These are phyloP conservation scores for Claviceps monticola DNA, from an alignment of 2,329 filamentous ascomycete genomes.

Conservation along the genomic window DNA sequence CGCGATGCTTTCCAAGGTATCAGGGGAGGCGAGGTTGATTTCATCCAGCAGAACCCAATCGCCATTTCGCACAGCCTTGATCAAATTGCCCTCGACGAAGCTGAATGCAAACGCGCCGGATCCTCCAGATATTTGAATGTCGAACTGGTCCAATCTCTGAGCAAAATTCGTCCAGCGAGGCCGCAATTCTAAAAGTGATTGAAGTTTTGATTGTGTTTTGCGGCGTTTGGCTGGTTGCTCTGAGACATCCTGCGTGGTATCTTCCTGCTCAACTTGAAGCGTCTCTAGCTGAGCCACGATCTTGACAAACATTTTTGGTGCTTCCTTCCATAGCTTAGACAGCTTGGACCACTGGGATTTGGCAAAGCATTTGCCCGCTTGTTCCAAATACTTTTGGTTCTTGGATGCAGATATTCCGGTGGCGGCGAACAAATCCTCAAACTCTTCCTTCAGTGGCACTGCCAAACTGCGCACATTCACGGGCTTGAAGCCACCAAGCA, in stretches of 20 bases:
- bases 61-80: slow-evolving; percentile 89
- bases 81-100: slow-evolving; percentile 90
- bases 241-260: slow-evolving; percentile 18
- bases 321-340: slow-evolving; percentile 77
- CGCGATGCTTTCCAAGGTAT: slow-evolving; percentile 86
- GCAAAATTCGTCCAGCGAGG: slow-evolving; percentile 73
- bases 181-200: slow-evolving; percentile 41
- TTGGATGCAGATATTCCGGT: slow-evolving; percentile 77
- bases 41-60: slow-evolving; percentile 97
- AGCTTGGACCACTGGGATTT: slow-evolving; percentile 80
- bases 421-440: slow-evolving; percentile 73
- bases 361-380: slow-evolving; percentile 63
- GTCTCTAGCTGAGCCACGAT: slow-evolving; percentile 44
- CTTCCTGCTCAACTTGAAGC: slow-evolving; percentile 24
- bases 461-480: slow-evolving; percentile 81
- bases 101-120: slow-evolving; percentile 77
- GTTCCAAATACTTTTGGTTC: slow-evolving; percentile 75
- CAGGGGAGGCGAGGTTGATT: slow-evolving; percentile 88
- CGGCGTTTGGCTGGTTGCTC: slow-evolving; percentile 55
- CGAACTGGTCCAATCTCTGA: slow-evolving; percentile 60
- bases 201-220: slow-evolving; percentile 53
- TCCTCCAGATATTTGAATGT: slow-evolving; percentile 61
- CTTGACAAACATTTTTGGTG: slow-evolving; percentile 71
- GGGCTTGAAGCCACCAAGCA: slow-evolving; percentile 92
- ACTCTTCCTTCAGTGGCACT: slow-evolving; percentile 83